A percentile compares a stretch with the other conserved stretches of the same genome.
Conservation (phyloP, 441 rosid species). For the Bocquillonia castaneifolia region DNA sequence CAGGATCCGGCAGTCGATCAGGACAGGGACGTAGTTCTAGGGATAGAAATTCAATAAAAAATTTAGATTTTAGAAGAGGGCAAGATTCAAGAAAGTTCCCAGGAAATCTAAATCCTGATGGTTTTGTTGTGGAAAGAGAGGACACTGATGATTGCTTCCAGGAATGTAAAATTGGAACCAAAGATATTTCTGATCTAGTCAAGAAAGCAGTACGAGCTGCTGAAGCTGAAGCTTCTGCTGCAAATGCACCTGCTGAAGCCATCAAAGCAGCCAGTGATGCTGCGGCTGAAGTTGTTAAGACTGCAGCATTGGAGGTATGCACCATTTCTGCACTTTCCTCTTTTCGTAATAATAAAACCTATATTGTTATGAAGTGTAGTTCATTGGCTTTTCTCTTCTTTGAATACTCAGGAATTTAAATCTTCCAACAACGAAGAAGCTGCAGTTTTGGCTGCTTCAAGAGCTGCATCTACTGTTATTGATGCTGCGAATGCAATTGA, state of each 20-base stretch:
- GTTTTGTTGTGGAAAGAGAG: slow-evolving; percentile 53
- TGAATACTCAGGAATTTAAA: slow-evolving; percentile 53
- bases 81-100: slow-evolving; percentile 45
- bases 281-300: slow-evolving; percentile 95
- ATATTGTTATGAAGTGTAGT: slow-evolving; percentile 12
- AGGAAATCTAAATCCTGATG: slow-evolving; percentile 41
- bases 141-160: slow-evolving; percentile 71
- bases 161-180: slow-evolving; percentile 76
- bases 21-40: slow-evolving; percentile 42
- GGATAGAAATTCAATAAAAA: slow-evolving; percentile 50
- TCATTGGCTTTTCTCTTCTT: background rate
- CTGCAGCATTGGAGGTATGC: slow-evolving; percentile 70
- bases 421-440: slow-evolving; percentile 73
- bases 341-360: background rate
- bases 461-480: slow-evolving; percentile 85
- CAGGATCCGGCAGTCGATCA: slow-evolving; percentile 58
- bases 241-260: slow-evolving; percentile 80
- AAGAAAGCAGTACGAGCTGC: slow-evolving; percentile 89
- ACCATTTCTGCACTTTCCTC: background rate
- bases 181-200: slow-evolving; percentile 70
- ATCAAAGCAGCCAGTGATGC: slow-evolving; percentile 90
- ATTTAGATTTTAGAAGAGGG: slow-evolving; percentile 46
- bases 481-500: slow-evolving; percentile 82
- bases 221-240: slow-evolving; percentile 92
- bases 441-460: slow-evolving; percentile 85